Evolutionary conservation across 495 filamentous ascomycete genomes (phyloP), one percentile per base, ranked within the genome.

Genomic region (Aspergillus cavernicola): DNA sequence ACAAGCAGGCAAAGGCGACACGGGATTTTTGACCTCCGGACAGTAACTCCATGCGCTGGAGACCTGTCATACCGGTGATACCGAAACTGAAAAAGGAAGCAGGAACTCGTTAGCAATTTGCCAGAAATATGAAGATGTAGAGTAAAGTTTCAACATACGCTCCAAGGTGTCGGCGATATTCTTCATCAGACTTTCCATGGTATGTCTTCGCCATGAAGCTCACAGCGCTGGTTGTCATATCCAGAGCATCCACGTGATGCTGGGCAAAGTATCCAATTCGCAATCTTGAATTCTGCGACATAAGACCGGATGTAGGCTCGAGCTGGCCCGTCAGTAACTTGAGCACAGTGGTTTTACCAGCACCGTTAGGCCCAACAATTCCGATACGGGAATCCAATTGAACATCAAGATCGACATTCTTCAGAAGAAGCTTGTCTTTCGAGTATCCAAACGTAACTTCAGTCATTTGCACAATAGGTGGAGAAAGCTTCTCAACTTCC

Each of bases 21-120:
- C 93, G 86, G 22, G 90, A 96, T 71, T 99, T 99, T 70, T 99
- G 93, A 73, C 93, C 93, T 77, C 93, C 93, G 8, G 93, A 99
- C 12, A 99, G 69, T 43, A 97, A 66, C 31, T 78, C 90, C 90
- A 99, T 96, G 66, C 93, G 93, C 65, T 99, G 95, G 15, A 99
- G 79, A 57, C 92, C 93, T 10, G 93, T 97, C 67, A 87, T 97
- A 62, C 93, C 93, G 6, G 95, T 99, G 67, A 99, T 96, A 71
- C 93, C 93, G 66, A 99, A 98, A 0, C 73, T 77, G 58, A 42
- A n/a, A n/a, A n/a, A 51, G n/a, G 32, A 24, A 37, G 15, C 15
- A 38, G 39, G 43, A 19, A 39, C 20, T 13, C 22, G 35, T 22
- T 57, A 9, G 42, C 49, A 47, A 58, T 36, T 35, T 7, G 13